phyloP scores from a whole-genome alignment of 495 filamentous ascomycete species.

The Penicillium malachiteum region DNA sequence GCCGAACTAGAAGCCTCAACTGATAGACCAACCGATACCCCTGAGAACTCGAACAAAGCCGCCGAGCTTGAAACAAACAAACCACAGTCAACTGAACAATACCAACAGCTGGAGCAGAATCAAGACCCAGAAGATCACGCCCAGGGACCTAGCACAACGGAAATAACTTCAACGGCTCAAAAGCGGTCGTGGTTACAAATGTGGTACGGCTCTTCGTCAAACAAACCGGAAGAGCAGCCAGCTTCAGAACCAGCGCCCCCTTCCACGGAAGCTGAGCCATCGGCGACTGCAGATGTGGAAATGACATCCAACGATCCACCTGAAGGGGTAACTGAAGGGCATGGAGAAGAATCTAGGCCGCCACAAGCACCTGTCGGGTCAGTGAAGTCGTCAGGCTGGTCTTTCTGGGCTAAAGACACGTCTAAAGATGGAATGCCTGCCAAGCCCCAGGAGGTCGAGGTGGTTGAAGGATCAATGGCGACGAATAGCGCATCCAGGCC shows the following conservation, averaged over 20 bases:
- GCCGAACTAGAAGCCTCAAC: slow-evolving; percentile 16
- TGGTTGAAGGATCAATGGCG: slow-evolving; percentile 68
- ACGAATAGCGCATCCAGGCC: slow-evolving; percentile 32
- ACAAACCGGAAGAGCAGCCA: slow-evolving; percentile 30
- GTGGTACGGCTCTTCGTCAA: slow-evolving; percentile 40
- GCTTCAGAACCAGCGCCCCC: slow-evolving; percentile 22
- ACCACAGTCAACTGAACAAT: slow-evolving; percentile 10
- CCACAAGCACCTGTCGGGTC: slow-evolving; percentile 37
- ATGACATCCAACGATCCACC: slow-evolving; percentile 23
- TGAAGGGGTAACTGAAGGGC: slow-evolving; percentile 15
- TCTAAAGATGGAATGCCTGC: slow-evolving; percentile 39
- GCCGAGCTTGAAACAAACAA: slow-evolving; percentile 17
- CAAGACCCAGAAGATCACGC: slow-evolving; percentile 1
- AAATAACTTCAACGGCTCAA: slow-evolving; percentile 21
- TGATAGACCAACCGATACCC: slow-evolving; percentile 17
- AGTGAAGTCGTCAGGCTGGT: slow-evolving; percentile 70
- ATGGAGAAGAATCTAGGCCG: slow-evolving; percentile 33
- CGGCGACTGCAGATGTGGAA: slow-evolving; percentile 18
- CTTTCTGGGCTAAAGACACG: slow-evolving; percentile 76
- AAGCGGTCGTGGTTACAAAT: slow-evolving; percentile 51
- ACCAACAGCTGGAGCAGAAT: slow-evolving; percentile 12
- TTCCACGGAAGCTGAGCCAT: slow-evolving; percentile 3
- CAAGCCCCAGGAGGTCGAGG: slow-evolving; percentile 44
- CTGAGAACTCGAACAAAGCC: slow-evolving; percentile 22
- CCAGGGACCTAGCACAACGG: slow-evolving; percentile 24